Evolutionary conservation across 2,329 filamentous ascomycete genomes (phyloP).

Genomic region (Cordyceps militaris): DNA sequence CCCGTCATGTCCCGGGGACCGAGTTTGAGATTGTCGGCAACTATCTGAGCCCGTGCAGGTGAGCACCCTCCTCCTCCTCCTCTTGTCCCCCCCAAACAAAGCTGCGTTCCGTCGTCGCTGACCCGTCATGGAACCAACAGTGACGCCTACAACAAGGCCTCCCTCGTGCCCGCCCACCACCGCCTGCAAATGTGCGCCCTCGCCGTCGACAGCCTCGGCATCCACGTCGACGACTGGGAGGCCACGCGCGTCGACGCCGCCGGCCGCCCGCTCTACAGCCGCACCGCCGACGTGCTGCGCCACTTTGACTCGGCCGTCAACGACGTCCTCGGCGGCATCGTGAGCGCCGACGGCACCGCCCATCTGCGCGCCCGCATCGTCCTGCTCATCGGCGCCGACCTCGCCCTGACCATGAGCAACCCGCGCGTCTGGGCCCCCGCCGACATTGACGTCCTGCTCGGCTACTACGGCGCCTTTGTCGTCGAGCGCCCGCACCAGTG

Average conservation of each 20-base stretch:
- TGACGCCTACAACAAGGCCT: conserved; percentile 32
- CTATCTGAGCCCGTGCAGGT: conserved; percentile 39
- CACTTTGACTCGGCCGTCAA: conserved; percentile 92
- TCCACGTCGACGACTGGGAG: conserved; percentile 88
- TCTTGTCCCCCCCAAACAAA: not conserved
- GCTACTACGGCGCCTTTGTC: conserved; percentile 75
- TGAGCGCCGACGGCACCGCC: conserved; percentile 57
- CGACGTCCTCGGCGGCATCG: conserved; percentile 64
- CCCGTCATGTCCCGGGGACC: conserved; percentile 60
- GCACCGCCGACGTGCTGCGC: conserved; percentile 82
- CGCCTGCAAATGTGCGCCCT: conserved; percentile 72
- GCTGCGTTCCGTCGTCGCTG: not conserved
- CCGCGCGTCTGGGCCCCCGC: conserved; percentile 74
- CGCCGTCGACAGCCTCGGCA: conserved; percentile 64
- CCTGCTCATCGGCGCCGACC: conserved; percentile 71
- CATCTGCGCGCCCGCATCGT: conserved; percentile 65
- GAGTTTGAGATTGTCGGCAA: conserved; percentile 78
- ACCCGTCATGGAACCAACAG: conserved; percentile 15
- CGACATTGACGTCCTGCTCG: conserved; percentile 83
- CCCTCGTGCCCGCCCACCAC: conserved; percentile 30
- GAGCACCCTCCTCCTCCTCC: not conserved
- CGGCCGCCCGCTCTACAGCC: conserved; percentile 59
- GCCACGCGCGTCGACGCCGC: conserved; percentile 50
- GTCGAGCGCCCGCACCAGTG: conserved; percentile 76
- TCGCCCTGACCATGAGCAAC: conserved; percentile 66